Conservation (phyloP, 805 yeast genomes). For the Candida glaebosa region DNA sequence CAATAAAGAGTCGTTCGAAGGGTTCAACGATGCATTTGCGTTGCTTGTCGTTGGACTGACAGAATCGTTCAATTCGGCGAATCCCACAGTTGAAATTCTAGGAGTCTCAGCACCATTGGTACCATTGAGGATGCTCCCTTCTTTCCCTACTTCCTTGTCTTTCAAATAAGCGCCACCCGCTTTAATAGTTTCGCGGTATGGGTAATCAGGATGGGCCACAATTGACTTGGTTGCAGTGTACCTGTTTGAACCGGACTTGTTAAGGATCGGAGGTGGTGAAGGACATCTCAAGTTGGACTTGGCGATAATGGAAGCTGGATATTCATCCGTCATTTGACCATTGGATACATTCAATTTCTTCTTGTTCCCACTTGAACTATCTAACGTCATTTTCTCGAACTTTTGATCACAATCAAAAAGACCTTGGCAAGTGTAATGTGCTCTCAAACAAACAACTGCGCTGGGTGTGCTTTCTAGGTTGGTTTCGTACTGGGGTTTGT, state of each 20-base stretch:
- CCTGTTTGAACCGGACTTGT: conserved; percentile 12
- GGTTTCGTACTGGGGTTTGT: neutral
- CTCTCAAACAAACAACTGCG: neutral
- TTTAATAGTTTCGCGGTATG: conserved; percentile 24
- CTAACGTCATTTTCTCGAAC: neutral
- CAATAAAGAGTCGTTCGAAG: conserved; percentile 15
- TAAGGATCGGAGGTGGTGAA: conserved; percentile 68
- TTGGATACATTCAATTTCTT: neutral
- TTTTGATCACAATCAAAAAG: neutral
- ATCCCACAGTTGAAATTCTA: neutral
- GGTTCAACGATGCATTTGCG: conserved; percentile 1
- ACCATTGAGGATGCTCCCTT: neutral
- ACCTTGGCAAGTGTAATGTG: neutral
- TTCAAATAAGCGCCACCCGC: conserved; percentile 46
- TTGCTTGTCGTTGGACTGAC: neutral
- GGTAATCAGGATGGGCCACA: conserved; percentile 1
- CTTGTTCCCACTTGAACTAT: neutral
- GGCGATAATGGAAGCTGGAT: conserved; percentile 52
- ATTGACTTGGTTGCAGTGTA: conserved; percentile 3
- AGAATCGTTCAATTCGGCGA: neutral
- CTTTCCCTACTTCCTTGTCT: conserved; percentile 14
- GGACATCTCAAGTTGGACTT: conserved; percentile 60
- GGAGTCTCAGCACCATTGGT: neutral
- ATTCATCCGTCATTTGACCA: conserved; percentile 10
- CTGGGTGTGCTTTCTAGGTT: neutral